Evolutionary conservation across 805 yeast genomes (phyloP).

Genomic region (Yarrowia yakushimensis): DNA sequence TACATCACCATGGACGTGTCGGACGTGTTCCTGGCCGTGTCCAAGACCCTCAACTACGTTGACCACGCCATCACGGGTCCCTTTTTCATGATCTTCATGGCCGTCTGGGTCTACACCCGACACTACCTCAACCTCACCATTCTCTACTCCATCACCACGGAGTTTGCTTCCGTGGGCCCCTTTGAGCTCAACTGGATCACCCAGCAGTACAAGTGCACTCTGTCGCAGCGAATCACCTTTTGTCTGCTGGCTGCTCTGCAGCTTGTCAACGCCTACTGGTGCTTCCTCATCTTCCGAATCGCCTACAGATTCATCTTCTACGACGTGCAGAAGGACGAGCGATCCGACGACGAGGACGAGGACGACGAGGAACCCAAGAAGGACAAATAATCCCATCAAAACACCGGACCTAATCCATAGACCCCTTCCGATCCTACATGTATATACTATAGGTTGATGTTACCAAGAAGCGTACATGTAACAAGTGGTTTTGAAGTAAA

Average conservation of each 20-base stretch:
- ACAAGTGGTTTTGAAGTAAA: too few species aligned
- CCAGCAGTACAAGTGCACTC: conserved; percentile 95
- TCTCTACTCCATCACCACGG: conserved; percentile 58
- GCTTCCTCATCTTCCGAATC: conserved; percentile 74
- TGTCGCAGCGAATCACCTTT: conserved; percentile 88
- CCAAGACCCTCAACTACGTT: conserved; percentile 84
- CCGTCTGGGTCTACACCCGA: conserved; percentile 82
- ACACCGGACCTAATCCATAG: background rate
- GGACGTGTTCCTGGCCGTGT: conserved; percentile 78
- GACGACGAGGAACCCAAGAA: conserved; percentile 38
- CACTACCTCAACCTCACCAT: conserved; percentile 80
- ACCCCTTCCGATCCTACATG: background rate
- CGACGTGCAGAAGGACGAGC: conserved; percentile 69
- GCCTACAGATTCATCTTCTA: conserved; percentile 58
- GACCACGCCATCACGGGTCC: conserved; percentile 62
- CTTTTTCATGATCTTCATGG: conserved; percentile 64
- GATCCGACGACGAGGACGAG: conserved; percentile 70
- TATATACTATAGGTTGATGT: conserved; percentile 1
- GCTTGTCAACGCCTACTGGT: conserved; percentile 84
- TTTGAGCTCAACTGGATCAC: conserved; percentile 77
- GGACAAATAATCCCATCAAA: background rate
- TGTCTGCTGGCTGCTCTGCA: conserved; percentile 74
- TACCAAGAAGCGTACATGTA: too few species aligned
- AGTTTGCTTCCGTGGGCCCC: conserved; percentile 81
- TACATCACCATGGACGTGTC: conserved; percentile 95